phyloP scores from a whole-genome alignment of 2,329 filamentous ascomycete species.

The Stemphylium beticola region DNA sequence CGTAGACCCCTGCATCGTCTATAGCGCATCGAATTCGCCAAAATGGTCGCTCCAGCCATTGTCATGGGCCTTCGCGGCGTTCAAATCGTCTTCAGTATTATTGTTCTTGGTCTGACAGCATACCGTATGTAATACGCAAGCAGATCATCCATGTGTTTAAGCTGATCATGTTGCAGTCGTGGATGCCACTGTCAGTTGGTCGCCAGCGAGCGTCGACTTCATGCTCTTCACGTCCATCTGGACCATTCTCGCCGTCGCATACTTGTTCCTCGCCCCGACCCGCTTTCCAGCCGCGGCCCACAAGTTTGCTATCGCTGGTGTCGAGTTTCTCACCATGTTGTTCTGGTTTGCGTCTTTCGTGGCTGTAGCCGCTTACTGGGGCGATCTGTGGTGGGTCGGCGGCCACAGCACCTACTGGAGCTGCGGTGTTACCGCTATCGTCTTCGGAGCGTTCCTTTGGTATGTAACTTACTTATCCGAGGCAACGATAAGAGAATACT shows the following conservation, averaged over 20 bases:
- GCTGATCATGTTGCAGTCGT: slow-evolving; percentile 50
- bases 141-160: not conserved
- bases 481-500: slow-evolving; percentile 2
- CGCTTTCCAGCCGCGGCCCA: slow-evolving; percentile 68
- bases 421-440: slow-evolving; percentile 66
- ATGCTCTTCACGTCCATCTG: slow-evolving; percentile 81
- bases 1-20: slow-evolving; percentile 1
- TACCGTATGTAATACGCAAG: slow-evolving; percentile 64
- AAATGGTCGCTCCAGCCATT: slow-evolving; percentile 44
- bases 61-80: slow-evolving; percentile 69
- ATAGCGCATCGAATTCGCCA: slow-evolving; percentile 6
- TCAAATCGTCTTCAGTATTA: slow-evolving; percentile 72
- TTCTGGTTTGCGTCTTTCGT: slow-evolving; percentile 94
- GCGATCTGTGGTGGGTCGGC: slow-evolving; percentile 59
- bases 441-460: slow-evolving; percentile 73
- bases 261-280: slow-evolving; percentile 72
- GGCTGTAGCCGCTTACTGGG: slow-evolving; percentile 71
- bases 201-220: slow-evolving; percentile 71
- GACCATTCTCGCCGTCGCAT: slow-evolving; percentile 72
- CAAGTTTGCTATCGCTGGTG: slow-evolving; percentile 68
- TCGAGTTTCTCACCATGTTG: slow-evolving; percentile 76
- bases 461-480: slow-evolving; percentile 32
- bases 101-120: slow-evolving; percentile 77
- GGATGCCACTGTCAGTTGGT: slow-evolving; percentile 53
- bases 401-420: slow-evolving; percentile 59